A percentile compares a stretch with the other conserved stretches of the same genome.
Evolutionary conservation across 2,329 filamentous ascomycete genomes (phyloP).

Genomic region (Nectriaceae sp.): DNA sequence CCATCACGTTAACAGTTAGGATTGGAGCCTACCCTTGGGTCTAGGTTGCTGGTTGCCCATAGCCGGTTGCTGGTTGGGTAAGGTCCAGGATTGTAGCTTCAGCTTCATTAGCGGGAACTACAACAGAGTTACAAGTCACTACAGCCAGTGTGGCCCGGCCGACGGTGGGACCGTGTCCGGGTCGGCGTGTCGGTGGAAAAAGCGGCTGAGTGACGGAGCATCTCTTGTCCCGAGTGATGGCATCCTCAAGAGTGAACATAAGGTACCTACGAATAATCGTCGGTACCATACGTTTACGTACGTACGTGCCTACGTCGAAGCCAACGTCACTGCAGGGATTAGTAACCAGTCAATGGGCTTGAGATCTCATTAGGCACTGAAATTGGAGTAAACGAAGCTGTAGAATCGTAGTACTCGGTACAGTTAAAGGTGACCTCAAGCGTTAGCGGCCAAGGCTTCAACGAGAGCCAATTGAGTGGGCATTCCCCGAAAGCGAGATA

Average conservation of each 20-base stretch:
- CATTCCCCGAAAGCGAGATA: constrained; percentile 26
- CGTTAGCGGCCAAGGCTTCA: not conserved
- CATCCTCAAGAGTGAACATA: too few relatives aligned
- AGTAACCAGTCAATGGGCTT: not conserved
- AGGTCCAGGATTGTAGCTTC: not conserved
- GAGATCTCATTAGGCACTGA: not conserved
- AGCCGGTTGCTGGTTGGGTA: not conserved
- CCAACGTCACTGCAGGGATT: not conserved
- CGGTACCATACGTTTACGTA: too few relatives aligned
- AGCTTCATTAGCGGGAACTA: not conserved
- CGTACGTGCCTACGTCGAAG: not conserved
- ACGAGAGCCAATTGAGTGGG: constrained; percentile 5
- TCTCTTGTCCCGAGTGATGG: not conserved
- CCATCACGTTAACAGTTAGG: too few relatives aligned
- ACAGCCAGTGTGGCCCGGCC: too few relatives aligned
- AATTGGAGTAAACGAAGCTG: not conserved
- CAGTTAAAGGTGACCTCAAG: constrained; percentile 2
- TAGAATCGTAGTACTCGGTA: not conserved
- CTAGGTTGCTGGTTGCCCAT: too few relatives aligned
- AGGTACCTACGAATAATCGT: too few relatives aligned
- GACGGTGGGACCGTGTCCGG: too few relatives aligned
- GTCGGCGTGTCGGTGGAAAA: not conserved
- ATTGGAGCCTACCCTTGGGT: too few relatives aligned
- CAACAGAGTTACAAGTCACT: too few relatives aligned
- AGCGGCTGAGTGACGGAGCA: not conserved